phyloP scores from a whole-genome alignment of 1,284 basidiomycete species.

The Hemileia vastatrix region DNA sequence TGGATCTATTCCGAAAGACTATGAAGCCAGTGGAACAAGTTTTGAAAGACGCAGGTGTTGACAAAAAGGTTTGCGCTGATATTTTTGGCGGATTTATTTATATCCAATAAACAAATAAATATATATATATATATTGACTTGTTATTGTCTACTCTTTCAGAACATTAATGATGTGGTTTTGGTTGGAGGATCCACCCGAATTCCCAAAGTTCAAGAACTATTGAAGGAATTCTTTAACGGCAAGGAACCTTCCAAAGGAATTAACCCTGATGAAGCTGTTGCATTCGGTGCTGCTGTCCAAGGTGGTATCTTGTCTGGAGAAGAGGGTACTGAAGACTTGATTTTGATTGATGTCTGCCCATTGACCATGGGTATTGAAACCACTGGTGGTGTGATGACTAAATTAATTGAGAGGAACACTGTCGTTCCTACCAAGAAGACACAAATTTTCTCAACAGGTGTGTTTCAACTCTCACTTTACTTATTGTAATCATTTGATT shows the following conservation, averaged over 20 bases:
- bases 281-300: conserved; percentile 96
- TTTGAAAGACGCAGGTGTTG: conserved; percentile 22
- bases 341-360: conserved; percentile 95
- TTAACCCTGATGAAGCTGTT: conserved; percentile 53
- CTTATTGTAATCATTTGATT: neutral
- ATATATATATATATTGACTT: neutral
- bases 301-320: conserved; percentile 87
- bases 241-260: conserved; percentile 84
- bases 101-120: neutral
- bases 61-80: conserved; percentile 8
- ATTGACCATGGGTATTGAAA: conserved; percentile 92
- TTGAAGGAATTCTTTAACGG: conserved; percentile 82
- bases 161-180: conserved; percentile 47
- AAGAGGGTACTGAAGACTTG: conserved; percentile 68
- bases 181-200: conserved; percentile 96
- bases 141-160: neutral
- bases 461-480: neutral
- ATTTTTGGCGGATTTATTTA: neutral
- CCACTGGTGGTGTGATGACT: conserved; percentile 95
- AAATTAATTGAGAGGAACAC: conserved; percentile 95
- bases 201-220: conserved; percentile 94
- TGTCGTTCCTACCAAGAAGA: conserved; percentile 94
- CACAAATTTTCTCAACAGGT: conserved; percentile 82
- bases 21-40: conserved; percentile 46
- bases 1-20: conserved; percentile 45